Evolutionary conservation across 805 yeast genomes (phyloP).

Genomic region (Ogataea ramenticola): DNA sequence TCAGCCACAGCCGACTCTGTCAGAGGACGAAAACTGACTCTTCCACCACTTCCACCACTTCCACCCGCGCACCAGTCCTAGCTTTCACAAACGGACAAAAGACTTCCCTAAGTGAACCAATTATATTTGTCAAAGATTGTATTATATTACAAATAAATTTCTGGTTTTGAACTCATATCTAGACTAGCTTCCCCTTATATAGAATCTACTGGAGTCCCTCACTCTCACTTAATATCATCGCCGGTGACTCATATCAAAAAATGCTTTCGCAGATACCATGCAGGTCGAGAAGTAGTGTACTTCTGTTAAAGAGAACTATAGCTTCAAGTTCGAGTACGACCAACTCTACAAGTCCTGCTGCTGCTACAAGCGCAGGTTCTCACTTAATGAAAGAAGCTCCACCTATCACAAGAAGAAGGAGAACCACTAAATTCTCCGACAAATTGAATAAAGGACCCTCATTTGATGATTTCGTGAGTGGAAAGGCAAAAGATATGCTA

Average conservation of each 20-base stretch:
- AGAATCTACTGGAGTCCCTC: too few relatives aligned
- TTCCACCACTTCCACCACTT: too few relatives aligned
- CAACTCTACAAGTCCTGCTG: not conserved
- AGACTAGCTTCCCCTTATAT: too few relatives aligned
- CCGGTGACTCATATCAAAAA: not conserved
- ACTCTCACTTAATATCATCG: too few relatives aligned
- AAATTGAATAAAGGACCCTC: slow-evolving; percentile 79
- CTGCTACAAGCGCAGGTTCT: not conserved
- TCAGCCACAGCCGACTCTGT: too few relatives aligned
- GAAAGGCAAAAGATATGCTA: slow-evolving; percentile 61
- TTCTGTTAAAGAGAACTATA: not conserved
- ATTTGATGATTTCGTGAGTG: slow-evolving; percentile 83
- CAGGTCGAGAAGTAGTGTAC: not conserved
- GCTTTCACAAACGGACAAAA: not conserved
- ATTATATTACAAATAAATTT: too few relatives aligned
- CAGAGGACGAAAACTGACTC: too few relatives aligned
- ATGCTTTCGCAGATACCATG: not conserved
- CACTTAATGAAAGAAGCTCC: not conserved
- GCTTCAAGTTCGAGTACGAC: not conserved
- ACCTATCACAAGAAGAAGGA: slow-evolving; percentile 30
- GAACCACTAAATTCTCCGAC: slow-evolving; percentile 59
- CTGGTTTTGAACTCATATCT: too few relatives aligned
- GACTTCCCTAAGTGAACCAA: not conserved
- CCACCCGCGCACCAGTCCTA: too few relatives aligned
- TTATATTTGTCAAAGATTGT: not conserved